Evolutionary conservation across 2,329 filamentous ascomycete species (phyloP).

Genomic region (Trichoderma sp.): DNA sequence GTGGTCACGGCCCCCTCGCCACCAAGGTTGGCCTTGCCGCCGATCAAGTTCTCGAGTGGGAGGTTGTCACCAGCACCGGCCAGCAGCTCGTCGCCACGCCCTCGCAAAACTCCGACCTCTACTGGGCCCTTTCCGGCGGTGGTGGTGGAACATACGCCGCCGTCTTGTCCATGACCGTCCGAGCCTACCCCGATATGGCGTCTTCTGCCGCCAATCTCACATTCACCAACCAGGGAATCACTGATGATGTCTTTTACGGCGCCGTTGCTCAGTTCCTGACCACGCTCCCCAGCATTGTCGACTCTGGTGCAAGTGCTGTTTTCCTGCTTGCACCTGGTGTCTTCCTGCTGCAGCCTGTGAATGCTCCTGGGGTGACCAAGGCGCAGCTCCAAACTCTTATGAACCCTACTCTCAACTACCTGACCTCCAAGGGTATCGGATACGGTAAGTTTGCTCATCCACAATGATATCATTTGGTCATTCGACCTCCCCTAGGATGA

Average conservation of each 20-base stretch:
- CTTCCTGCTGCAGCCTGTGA: constrained; percentile 3
- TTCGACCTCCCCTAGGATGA: not conserved
- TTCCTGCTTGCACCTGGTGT: not conserved
- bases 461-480: accelerated
- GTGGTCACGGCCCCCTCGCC: constrained; percentile 55
- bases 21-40: constrained; percentile 57
- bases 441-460: not conserved
- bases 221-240: constrained; percentile 2
- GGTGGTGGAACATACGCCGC: constrained; percentile 35
- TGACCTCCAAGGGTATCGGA: not conserved
- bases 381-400: not conserved
- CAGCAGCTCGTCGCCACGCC: constrained; percentile 47
- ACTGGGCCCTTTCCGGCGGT: constrained; percentile 62
- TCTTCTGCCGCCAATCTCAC: constrained; percentile 4
- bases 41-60: constrained; percentile 56
- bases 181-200: constrained; percentile 1
- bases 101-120: constrained; percentile 53
- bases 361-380: not conserved
- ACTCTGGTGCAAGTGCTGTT: not conserved
- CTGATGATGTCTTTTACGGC: not conserved
- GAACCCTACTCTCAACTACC: not conserved
- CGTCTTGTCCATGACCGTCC: constrained; percentile 15
- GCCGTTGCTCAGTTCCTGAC: not conserved
- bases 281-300: not conserved
- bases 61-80: constrained; percentile 55